phyloP scores from a whole-genome alignment of 1,139 yeast genomes.

The Taphrina sp. region DNA sequence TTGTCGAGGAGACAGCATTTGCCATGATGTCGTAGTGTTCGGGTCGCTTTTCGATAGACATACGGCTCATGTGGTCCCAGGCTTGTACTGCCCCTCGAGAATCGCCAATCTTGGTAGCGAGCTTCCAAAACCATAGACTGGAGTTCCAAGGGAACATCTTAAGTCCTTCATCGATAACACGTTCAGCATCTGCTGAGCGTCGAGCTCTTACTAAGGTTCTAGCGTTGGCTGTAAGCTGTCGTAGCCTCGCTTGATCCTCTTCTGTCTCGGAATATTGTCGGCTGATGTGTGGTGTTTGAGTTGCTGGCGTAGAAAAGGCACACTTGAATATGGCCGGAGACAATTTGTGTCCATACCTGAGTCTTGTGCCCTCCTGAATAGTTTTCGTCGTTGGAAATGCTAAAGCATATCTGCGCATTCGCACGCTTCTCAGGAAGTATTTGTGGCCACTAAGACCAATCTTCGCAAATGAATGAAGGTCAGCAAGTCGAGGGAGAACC shows the following conservation, averaged over 20 bases:
- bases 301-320: not conserved
- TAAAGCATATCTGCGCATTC: no score
- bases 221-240: slow-evolving; percentile 18
- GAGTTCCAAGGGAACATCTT: slow-evolving; percentile 22
- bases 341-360: no score
- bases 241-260: slow-evolving; percentile 2
- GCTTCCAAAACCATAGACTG: slow-evolving; percentile 23
- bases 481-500: no score
- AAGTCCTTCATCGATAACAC: slow-evolving; percentile 23
- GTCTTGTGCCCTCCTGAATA: no score
- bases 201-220: slow-evolving; percentile 22
- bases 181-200: slow-evolving; percentile 14
- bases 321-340: not conserved
- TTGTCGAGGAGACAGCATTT: slow-evolving; percentile 10
- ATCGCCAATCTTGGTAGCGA: slow-evolving; percentile 24
- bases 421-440: no score
- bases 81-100: slow-evolving; percentile 24
- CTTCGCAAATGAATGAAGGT: no score
- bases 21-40: slow-evolving; percentile 31
- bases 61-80: slow-evolving; percentile 17
- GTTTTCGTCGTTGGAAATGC: no score
- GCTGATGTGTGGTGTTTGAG: not conserved
- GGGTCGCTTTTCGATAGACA: slow-evolving; percentile 7
- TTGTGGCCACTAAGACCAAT: no score
- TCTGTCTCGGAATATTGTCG: no score